A percentile compares a stretch with the other conserved stretches of the same genome.
Evolutionary conservation across 371 early-diverging fungal species (phyloP).

Genomic region (Saksenaea vasiformis): DNA sequence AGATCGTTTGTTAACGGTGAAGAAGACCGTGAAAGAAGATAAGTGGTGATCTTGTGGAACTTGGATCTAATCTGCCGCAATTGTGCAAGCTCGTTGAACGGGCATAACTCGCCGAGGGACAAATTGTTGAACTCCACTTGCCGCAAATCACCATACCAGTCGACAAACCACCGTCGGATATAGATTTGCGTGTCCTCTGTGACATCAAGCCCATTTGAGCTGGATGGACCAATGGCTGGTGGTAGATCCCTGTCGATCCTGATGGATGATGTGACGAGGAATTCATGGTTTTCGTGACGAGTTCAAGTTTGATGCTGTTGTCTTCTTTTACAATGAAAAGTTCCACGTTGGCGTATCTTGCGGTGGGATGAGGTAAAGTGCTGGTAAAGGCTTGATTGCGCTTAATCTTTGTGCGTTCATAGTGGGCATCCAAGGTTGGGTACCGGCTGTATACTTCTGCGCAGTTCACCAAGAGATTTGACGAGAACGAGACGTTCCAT

Average conservation of each 20-base stretch:
- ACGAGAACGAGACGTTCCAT: conserved; percentile 14
- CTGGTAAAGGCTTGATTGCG: conserved; percentile 9
- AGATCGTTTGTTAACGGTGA: conserved; percentile 9
- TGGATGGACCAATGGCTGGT: conserved; percentile 20
- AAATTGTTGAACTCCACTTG: conserved; percentile 17
- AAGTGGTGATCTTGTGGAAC: conserved; percentile 12
- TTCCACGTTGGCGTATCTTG: conserved; percentile 15
- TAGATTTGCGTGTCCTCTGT: conserved; percentile 14
- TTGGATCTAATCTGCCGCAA: conserved; percentile 15
- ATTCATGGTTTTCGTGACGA: conserved; percentile 27
- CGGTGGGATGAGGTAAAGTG: conserved; percentile 11
- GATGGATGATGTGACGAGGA: conserved; percentile 22
- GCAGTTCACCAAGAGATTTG: conserved; percentile 13
- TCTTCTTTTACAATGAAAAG: conserved; percentile 16
- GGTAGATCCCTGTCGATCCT: conserved; percentile 16
- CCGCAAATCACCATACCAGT: conserved; percentile 20
- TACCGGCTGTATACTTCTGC: conserved; percentile 19
- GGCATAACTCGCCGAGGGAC: conserved; percentile 16
- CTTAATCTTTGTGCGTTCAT: conserved; percentile 14
- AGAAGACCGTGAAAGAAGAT: conserved; percentile 10
- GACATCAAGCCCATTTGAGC: conserved; percentile 23
- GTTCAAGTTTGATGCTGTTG: conserved; percentile 19
- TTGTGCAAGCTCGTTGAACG: conserved; percentile 17
- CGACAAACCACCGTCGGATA: conserved; percentile 16
- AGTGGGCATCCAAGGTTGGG: conserved; percentile 13